Evolutionary conservation across 306 rosid genomes (phyloP).

Genomic region (Malus fusca): DNA sequence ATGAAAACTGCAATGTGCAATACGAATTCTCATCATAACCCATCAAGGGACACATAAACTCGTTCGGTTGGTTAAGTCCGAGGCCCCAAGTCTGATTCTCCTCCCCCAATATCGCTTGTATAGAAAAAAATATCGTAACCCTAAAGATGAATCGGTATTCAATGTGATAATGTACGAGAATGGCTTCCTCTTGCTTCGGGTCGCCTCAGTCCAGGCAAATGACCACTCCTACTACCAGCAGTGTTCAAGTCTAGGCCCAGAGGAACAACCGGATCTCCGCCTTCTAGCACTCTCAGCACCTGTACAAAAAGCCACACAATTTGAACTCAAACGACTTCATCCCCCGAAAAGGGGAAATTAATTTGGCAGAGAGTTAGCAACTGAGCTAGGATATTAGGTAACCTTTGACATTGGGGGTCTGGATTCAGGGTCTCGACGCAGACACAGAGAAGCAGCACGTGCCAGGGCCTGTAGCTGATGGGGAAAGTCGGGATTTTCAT

Average conservation of each 20-base stretch:
- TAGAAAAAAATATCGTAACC: background rate
- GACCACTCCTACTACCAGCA: conserved; percentile 71
- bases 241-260: conserved; percentile 55
- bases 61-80: too few relatives aligned
- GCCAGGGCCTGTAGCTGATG: conserved; percentile 68
- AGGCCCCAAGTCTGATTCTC: background rate
- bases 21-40: background rate
- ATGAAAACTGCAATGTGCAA: too few relatives aligned
- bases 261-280: conserved; percentile 59
- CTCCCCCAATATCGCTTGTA: background rate
- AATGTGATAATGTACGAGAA: conserved; percentile 78
- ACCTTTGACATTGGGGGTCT: conserved; percentile 96
- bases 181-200: conserved; percentile 47
- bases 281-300: conserved; percentile 89
- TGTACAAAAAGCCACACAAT: conserved; percentile 19
- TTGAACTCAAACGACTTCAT: background rate
- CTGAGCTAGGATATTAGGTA: background rate
- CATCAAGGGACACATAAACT: background rate
- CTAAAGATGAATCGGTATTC: conserved; percentile 25
- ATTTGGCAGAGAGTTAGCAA: background rate
- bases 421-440: conserved; percentile 63
- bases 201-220: conserved; percentile 47
- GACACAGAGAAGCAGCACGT: conserved; percentile 81
- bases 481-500: conserved; percentile 49
- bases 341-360: background rate